Evolutionary conservation across 176 grass and related monocot genomes (phyloP), one percentile per base, ranked within the genome.

Genomic region (Poa annua): DNA sequence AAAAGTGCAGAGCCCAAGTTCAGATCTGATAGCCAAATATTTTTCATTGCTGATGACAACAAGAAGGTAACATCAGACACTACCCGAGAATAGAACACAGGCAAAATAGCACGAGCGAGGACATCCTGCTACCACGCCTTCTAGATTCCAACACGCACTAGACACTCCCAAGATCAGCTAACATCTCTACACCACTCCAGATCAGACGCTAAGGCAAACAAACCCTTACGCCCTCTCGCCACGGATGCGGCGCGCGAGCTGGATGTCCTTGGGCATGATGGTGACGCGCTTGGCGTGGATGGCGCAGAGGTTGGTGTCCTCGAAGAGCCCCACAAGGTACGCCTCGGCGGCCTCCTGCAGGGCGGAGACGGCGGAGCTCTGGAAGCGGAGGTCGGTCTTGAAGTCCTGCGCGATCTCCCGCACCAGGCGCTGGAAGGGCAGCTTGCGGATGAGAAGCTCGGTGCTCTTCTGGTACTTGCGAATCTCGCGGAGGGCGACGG

Each of bases 381-480:
- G 89, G 86, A 91, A 94, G 54, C 86, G 92, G 84, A 94, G 91
- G 82, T 90, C 85, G 39, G 88, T 88, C 88, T 90, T 90, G 85
- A 93, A 90, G 79, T 93, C 91, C 85, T 93, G 88, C 5, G 88
- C 85, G 79, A 93, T 93, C 91, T 93, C 91, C 1, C 88, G 7
- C 7, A 93, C 88, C 0, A 93, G 80, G 1, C 88, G 83, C 88
- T 93, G 88, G 88, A 93, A 93, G 0, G 91, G 91, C 0, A 93
- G 88, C 88, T 93, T 93, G 19, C 88, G 88, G 83, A 94, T 94
- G 1, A 94, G 88, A 10, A 94, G 76, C 83, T 94, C 88, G 3
- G 88, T 94, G 86, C 88, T 94, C 88, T 94, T 94, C 83, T 94
- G 91, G 86, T 93, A 93, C 86, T 90, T 93, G 85, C 88, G 88